Evolutionary conservation across 2,329 filamentous ascomycete species (phyloP).

Genomic region (Aureobasidium vineae): DNA sequence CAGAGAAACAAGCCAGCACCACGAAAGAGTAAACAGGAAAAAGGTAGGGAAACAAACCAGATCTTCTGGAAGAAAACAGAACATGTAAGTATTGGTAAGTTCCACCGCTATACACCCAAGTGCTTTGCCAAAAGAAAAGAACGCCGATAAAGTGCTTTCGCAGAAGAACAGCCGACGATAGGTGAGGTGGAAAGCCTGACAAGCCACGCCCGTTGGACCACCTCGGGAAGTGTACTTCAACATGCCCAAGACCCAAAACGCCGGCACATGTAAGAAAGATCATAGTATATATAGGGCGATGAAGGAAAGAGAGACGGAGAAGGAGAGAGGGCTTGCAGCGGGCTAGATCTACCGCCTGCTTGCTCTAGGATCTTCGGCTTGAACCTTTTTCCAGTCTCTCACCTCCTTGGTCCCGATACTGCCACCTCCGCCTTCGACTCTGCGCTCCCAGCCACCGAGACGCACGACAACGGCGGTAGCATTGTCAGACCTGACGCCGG

Average conservation of each 20-base stretch:
- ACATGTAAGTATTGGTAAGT: background rate
- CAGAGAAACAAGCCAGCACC: too few species aligned
- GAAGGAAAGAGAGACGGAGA: background rate
- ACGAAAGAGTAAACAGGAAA: too few species aligned
- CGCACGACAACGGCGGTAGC: slow-evolving; percentile 63
- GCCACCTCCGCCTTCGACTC: slow-evolving; percentile 80
- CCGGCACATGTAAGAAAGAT: background rate
- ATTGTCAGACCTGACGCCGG: slow-evolving; percentile 60
- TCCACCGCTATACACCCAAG: background rate
- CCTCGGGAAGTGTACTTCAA: background rate
- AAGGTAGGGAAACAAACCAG: too few species aligned
- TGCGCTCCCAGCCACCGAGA: slow-evolving; percentile 64
- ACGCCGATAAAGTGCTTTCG: background rate
- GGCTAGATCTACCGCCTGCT: slow-evolving; percentile 11
- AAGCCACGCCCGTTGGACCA: background rate
- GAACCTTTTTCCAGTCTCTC: slow-evolving; percentile 74
- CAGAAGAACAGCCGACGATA: background rate
- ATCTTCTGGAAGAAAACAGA: background rate
- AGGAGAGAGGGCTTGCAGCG: background rate
- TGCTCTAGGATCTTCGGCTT: slow-evolving; percentile 69
- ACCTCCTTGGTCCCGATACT: slow-evolving; percentile 91
- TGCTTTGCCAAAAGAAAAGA: background rate
- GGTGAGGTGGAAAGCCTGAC: background rate
- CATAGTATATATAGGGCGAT: background rate
- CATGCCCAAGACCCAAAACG: background rate